Percentiles rank a stretch among this genome's conserved stretches.
These are phyloP conservation scores for Podaxis sp. DNA, from an alignment of 768 basidiomycete species.

Conservation along the genomic window DNA sequence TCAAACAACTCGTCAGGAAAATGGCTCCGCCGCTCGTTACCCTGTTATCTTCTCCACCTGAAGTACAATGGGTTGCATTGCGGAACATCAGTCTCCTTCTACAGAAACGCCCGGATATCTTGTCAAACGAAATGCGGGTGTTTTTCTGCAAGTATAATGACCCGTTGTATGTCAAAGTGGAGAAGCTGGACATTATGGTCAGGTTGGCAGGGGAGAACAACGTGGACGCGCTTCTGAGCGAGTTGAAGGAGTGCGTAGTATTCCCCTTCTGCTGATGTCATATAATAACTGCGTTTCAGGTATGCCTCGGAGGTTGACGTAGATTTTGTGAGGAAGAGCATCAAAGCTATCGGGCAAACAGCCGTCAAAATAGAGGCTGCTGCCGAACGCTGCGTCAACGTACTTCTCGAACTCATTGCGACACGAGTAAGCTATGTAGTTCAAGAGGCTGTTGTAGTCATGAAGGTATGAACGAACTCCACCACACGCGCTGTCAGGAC, in stretches of 20 bases:
- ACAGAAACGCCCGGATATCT: slow-evolving; percentile 87
- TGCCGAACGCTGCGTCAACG: slow-evolving; percentile 93
- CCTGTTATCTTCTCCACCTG: slow-evolving; percentile 92
- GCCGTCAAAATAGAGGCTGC: slow-evolving; percentile 94
- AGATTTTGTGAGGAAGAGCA: slow-evolving; percentile 93
- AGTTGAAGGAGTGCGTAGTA: slow-evolving; percentile 83
- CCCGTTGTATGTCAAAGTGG: slow-evolving; percentile 97
- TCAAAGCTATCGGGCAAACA: slow-evolving; percentile 95
- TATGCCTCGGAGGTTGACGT: slow-evolving; percentile 98
- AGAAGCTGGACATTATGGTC: slow-evolving; percentile 99
- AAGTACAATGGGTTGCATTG: slow-evolving; percentile 98
- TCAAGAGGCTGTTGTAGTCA: slow-evolving; percentile 97
- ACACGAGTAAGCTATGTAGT: slow-evolving; percentile 97
- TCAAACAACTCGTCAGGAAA: slow-evolving; percentile 85
- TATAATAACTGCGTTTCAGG: slow-evolving; percentile 37
- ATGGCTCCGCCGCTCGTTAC: slow-evolving; percentile 98
- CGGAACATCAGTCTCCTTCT: slow-evolving; percentile 96
- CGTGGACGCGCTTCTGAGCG: slow-evolving; percentile 91
- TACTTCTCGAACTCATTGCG: slow-evolving; percentile 87
- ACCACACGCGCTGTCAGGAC: not conserved
- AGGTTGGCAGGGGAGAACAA: slow-evolving; percentile 88
- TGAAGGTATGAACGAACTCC: slow-evolving; percentile 70
- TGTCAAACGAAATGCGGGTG: slow-evolving; percentile 96
- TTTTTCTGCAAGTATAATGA: slow-evolving; percentile 99
- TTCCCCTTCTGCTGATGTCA: not conserved